Evolutionary conservation across 768 basidiomycete genomes (phyloP), one percentile per base, ranked within the genome.

Genomic region (Tylopilus rubrobrunneus): DNA sequence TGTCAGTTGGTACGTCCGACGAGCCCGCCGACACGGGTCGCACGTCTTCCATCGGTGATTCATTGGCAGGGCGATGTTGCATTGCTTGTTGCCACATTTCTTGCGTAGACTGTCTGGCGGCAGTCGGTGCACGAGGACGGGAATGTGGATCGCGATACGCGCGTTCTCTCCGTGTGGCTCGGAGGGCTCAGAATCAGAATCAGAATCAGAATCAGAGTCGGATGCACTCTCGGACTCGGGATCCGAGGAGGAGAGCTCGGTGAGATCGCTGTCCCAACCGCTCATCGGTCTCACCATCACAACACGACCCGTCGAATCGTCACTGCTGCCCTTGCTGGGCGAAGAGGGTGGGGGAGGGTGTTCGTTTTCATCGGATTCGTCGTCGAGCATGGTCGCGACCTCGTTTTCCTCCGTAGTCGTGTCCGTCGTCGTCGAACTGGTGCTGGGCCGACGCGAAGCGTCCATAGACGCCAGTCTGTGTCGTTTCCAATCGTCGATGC

Each of bases 21-120:
- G 66, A 21, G 66, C 65, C 17, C 66, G 56, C 14, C 77, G 73
- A 56, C 78, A 79, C 2, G 72, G 51, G 7, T 73, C 69, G 43
- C 78, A 80, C 9, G 67, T 71, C 57, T 79, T 78, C 76, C 75
- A 75, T 1, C 62, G 67, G 53, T 73, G 70, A 7, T 59, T 66
- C 19, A 48, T 48, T 2, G 70, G 62, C 27, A 79, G 58, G 7
- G 64, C 57, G 31, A 68, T 66, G 8, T 65, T 67, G 43, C 78
- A 79, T 45, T 62, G 53, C 39, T 62, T 60, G 50, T 67, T 69
- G 3, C 59, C 64, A 51, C 78, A 79, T 36, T 70, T 70, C 12
- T 42, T 61, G 21, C 49, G 37, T 5, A 4, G 7, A 10, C 21
- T 34, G 5, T 45, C 56, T 9, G 55, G 34, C 5, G 66, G 57